Base-by-base conservation (phyloP, 73 alveolate species). In the Paramecium octaurelia region DNA sequence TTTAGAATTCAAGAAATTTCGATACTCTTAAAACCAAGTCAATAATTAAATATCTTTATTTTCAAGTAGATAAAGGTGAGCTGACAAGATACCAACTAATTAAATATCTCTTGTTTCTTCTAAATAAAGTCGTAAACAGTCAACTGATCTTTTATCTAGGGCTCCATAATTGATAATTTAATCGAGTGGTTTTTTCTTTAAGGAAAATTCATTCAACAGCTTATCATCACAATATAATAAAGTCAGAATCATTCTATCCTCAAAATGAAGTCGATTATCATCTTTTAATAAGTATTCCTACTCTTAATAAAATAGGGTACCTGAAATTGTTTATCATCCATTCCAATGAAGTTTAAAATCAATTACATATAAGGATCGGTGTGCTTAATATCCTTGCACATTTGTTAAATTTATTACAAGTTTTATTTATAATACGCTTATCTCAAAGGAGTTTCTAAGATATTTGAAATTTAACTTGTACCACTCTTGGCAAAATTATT, bases 51-150 rank as follows among this genome's bases (percentile, higher is more conserved):
- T 12, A 35, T 73, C 60, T 36, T 31, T 23, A 73, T 36, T 20
- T 3, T 38, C 57, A 29, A 73, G 46, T 20, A 73, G 14, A 73
- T 4, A 73, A 0, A 73, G 34, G 14, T 73, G 87, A 16, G 87
- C 87, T 73, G 87, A 35, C 7, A 73, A 14, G 3, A 73, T 5
- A n/a, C 87, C 87, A 10, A 73, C 87, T 73, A 73, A 73, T 38
- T 73, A 20, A 73, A 73, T 73, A 18, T 73, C 87, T 73, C n/a
- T 8, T 3, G 87, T 73, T 36, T 73, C 46, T 21, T 73, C 60
- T 9, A 73, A 38, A 40, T 73, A 73, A 4, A 31, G 11, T 38
- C 21, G 36, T 38, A 73, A 3, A 36, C 60, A 73, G 2, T 73
- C 84, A 73, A 36, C 46, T 14, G 36, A 29, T 21, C 38, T 73